Evolutionary conservation across 805 yeast genomes (phyloP), one percentile per base, ranked within the genome.

Genomic region (Sugiyamaella qingdaonensis): DNA sequence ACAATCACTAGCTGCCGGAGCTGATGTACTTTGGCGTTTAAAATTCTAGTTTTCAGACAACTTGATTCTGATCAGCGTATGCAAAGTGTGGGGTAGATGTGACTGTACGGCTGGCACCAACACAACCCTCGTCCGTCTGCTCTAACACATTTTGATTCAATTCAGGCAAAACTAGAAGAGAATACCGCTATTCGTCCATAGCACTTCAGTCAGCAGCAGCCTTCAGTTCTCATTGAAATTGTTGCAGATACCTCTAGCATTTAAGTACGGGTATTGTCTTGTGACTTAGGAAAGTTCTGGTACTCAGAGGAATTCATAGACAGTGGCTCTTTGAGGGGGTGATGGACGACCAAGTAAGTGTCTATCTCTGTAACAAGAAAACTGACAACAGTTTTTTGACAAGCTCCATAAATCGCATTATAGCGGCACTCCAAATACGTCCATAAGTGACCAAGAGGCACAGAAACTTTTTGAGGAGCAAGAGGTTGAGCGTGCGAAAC

Each of bases 391-490:
- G 56, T 47, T 57, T 31, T 58, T 58, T 49, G 59, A 57, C 32
- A 52, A 57, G 27, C 56, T 58, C 37, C 49, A 56, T 27, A 49
- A 46, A 34, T n/a, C 58, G 27, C 58, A 57, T 42, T 31, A 58
- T 35, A 54, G 43, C 5, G 43, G 13, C 13, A 5, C 24, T 14
- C 13, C 4, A 16, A 39, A 43, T 34, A 27, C 29, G 27, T n/a
- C 19, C 2, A 37, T 18, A 36, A n/a, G 19, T 13, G 56, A 19
- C 10, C 41, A 53, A 34, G 43, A 48, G 14, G 45, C 27, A 14
- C 27, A 31, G 29, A 29, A 41, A 41, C 48, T 42, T 2, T 24
- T 11, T 4, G 10, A 27, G 13, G 47, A 47, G 46, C 19, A 46
- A 5, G 48, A 48, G 31, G 10, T 35, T 9, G 58, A 57, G 16